Percentiles rank a stretch among this genome's conserved stretches.
Conservation (phyloP, 192 early-diverging fungal species). For the Backusella morwellensis region DNA sequence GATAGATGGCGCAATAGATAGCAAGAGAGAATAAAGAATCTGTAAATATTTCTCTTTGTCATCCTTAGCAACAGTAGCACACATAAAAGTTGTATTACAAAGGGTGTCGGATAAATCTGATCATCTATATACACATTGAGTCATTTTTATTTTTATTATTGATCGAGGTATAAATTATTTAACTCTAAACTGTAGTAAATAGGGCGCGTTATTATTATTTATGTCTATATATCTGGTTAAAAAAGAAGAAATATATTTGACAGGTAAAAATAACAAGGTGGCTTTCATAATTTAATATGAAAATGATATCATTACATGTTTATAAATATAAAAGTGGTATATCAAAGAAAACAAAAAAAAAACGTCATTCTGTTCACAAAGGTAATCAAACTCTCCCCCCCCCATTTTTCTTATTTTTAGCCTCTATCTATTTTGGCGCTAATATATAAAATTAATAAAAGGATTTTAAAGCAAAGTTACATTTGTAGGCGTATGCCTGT, state of each 20-base stretch:
- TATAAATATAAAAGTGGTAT: neutral
- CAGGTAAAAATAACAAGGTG: neutral
- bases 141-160: neutral
- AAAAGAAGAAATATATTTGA: neutral
- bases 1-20: neutral
- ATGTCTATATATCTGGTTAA: neutral
- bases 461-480: neutral
- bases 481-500: neutral
- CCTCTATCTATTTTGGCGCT: neutral
- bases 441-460: neutral
- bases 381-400: neutral
- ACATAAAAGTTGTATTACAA: neutral
- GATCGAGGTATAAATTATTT: neutral
- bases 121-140: neutral
- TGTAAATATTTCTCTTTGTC: neutral
- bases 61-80: neutral
- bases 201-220: neutral
- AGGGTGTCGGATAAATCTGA: neutral
- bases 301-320: neutral
- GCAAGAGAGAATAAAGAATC: neutral
- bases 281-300: neutral
- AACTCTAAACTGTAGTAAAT: neutral
- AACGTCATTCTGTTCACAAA: neutral
- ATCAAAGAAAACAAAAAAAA: neutral
- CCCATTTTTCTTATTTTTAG: neutral